A percentile compares a stretch with the other conserved stretches of the same genome.
phyloP scores from a whole-genome alignment of 2,329 filamentous ascomycete species.

The Coniochaeta sp. region DNA sequence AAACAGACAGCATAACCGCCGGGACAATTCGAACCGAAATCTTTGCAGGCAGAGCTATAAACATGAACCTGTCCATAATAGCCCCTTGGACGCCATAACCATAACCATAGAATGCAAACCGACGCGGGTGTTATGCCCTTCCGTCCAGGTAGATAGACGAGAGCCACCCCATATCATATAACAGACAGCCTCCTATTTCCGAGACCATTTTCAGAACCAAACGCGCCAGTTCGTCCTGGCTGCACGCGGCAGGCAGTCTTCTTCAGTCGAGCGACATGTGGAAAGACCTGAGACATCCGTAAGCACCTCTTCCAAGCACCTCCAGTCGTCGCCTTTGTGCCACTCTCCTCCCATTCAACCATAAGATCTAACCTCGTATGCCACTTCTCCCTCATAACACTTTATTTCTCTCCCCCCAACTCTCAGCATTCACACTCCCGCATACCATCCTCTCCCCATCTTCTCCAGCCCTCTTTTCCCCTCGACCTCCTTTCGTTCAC shows the following conservation, averaged over 20 bases:
- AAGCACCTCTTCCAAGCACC: too few species aligned
- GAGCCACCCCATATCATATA: neutral
- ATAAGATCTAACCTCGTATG: too few species aligned
- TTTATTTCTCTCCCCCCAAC: too few species aligned
- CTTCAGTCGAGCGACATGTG: too few species aligned
- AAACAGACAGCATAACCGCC: neutral
- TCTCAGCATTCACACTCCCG: too few species aligned
- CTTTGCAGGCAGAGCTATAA: neutral
- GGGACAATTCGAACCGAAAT: neutral
- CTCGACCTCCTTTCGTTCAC: neutral
- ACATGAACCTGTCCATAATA: conserved; percentile 3
- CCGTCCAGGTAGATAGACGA: neutral
- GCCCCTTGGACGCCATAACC: conserved; percentile 2
- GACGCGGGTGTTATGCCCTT: neutral
- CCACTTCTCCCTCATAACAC: too few species aligned
- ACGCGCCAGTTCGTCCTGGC: neutral
- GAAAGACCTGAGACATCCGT: too few species aligned
- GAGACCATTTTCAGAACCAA: neutral
- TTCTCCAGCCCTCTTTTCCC: neutral
- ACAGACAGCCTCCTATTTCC: neutral
- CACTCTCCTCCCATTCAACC: too few species aligned
- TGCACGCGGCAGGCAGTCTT: too few species aligned
- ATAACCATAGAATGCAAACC: neutral
- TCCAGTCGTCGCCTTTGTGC: too few species aligned
- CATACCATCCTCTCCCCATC: neutral